Base-by-base conservation (phyloP, 2,329 filamentous ascomycete species). In the Trichoderma sp. region DNA sequence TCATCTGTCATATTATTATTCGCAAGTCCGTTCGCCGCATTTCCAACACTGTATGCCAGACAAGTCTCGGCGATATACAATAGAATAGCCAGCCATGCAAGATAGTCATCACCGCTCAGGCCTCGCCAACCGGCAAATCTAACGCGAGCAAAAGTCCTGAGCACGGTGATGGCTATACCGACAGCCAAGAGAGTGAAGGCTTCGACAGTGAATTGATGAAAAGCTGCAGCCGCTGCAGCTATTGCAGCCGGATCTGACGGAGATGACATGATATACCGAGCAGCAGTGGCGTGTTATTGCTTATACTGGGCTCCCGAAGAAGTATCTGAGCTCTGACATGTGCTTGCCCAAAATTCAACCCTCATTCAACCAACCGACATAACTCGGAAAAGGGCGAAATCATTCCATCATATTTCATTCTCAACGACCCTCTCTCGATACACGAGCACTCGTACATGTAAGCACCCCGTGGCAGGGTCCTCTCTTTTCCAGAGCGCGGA, bases 51-150 rank as follows among this genome's bases (percentile, higher is more conserved):
- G 69, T 86, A 86, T 19, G 83, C 85, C 12, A 85, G 77, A 2
- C 77, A 80, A 1, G 84, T 83, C 73, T 87, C 83, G 4, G 82
- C 74, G 1, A 80, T 78, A 67, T 87, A 87, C 10, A 86, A 79
- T 2, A 88, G 84, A 69, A 81, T 80, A 5, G 83, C 86, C 19
- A 87, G n/a, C 53, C 84, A 75, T 76, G 88, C 86, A 34, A 90
- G 73, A 71, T 86, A 88, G 69, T 90, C 88, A 74, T 89, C 87
- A 1, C 81, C 78, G 70, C 82, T 80, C 66, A 89, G 81, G n/a
- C 80, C 79, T 66, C 75, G 77, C 42, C 82, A 76, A 15, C 87
- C 86, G 2, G 83, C 82, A 12, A 78, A 76, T 35, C 74, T 78
- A 71, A 84, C 78, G 56, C 87, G 80, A 10, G 84, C 81, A 61